phyloP scores from a whole-genome alignment of 1,139 yeast genomes.

The Zygoascus hellenicus region DNA sequence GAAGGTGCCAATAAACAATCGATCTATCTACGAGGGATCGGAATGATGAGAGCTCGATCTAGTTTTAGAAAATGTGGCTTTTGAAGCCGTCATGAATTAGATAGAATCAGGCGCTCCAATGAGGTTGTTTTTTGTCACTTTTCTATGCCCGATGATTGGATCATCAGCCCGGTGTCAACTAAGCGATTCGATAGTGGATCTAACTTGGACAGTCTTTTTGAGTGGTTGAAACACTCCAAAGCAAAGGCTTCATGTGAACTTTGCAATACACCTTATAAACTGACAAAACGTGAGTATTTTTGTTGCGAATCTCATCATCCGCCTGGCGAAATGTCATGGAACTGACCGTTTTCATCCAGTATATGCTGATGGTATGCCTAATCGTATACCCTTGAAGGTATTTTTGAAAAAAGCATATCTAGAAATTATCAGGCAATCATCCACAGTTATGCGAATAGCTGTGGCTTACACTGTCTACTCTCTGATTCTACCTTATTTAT shows the following conservation, averaged over 20 bases:
- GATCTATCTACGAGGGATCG: too few relatives aligned
- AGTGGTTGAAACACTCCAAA: conserved; percentile 73
- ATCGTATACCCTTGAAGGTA: conserved; percentile 48
- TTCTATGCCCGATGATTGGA: too few relatives aligned
- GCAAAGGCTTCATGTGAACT: conserved; percentile 74
- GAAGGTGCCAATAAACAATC: too few relatives aligned
- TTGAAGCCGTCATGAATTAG: too few relatives aligned
- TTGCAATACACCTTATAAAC: conserved; percentile 71
- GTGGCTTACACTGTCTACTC: conserved; percentile 2
- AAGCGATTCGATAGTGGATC: not conserved
- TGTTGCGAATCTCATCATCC: not conserved
- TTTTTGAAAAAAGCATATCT: conserved; percentile 31
- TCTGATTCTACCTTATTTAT: conserved; percentile 5
- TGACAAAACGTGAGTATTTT: conserved; percentile 43
- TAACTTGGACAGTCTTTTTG: conserved; percentile 43
- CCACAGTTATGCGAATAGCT: not conserved
- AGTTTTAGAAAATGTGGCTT: too few relatives aligned
- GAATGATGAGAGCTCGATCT: too few relatives aligned
- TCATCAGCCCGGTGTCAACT: too few relatives aligned
- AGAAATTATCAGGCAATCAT: conserved; percentile 16
- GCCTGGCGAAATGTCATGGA: not conserved
- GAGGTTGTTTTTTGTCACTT: too few relatives aligned
- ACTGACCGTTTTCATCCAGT: conserved; percentile 27
- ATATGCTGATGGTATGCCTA: conserved; percentile 68
- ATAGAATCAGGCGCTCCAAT: too few relatives aligned